Evolutionary conservation across 1,284 basidiomycete genomes (phyloP).

Genomic region (Rhodotorula glutinis): DNA sequence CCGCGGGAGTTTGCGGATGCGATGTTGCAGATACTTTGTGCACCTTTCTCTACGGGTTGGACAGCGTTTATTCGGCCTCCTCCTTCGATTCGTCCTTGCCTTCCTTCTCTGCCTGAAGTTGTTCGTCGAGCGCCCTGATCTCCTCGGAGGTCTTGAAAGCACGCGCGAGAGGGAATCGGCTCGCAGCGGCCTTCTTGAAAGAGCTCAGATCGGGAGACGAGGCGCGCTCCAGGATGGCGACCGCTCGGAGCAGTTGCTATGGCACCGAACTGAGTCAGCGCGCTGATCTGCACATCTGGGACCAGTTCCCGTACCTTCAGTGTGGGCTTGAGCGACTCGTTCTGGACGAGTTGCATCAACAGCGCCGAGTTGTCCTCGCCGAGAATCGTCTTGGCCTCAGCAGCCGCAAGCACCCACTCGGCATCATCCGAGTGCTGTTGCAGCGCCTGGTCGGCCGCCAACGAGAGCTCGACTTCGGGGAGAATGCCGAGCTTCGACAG

Average conservation of each 20-base stretch:
- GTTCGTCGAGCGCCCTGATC: slow-evolving; percentile 9
- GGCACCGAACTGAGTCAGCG: slow-evolving; percentile 51
- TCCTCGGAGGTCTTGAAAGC: slow-evolving; percentile 61
- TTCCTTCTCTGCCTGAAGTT: slow-evolving; percentile 3
- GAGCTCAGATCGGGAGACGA: slow-evolving; percentile 59
- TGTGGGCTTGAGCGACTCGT: slow-evolving; percentile 53
- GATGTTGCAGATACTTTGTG: no score
- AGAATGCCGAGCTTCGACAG: slow-evolving; percentile 56
- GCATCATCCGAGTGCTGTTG: slow-evolving; percentile 52
- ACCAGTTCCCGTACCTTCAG: slow-evolving; percentile 54
- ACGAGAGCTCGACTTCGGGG: slow-evolving; percentile 56
- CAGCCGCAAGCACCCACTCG: slow-evolving; percentile 60
- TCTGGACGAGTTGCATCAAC: slow-evolving; percentile 56
- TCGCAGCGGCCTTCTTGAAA: slow-evolving; percentile 58
- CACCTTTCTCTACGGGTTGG: neutral
- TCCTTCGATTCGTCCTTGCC: neutral
- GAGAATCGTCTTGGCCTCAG: slow-evolving; percentile 56
- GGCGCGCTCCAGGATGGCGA: neutral
- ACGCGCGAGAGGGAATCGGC: slow-evolving; percentile 61
- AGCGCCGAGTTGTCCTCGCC: slow-evolving; percentile 54
- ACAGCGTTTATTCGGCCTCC: neutral
- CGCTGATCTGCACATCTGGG: no score
- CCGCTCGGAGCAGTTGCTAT: slow-evolving; percentile 23
- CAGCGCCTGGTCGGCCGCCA: slow-evolving; percentile 69
- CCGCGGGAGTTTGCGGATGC: no score